Base-by-base conservation (phyloP, 2,329 filamentous ascomycete species). In the Purpureocillium lavendulum region DNA sequence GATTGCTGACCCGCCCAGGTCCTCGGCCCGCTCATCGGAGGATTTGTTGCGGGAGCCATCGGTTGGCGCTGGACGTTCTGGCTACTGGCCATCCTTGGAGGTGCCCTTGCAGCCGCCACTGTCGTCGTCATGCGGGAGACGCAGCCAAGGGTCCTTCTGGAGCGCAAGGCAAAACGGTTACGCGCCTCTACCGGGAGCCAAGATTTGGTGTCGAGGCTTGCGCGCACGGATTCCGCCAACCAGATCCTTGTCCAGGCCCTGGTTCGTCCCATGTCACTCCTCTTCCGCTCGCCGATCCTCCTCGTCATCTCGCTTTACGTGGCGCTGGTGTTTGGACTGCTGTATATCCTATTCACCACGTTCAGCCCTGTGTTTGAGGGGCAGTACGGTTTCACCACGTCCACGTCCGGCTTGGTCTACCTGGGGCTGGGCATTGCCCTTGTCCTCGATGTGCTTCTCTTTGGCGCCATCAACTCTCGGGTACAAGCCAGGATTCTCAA, bases 51-150 rank as follows among this genome's bases (percentile, higher is more conserved):
- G 21, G 21, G 10, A 6, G 21, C 21, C 21, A 26, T 26, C 21
- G 21, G 21, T 26, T 26, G 21, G 21, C 21, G 21, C 21, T 26
- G 21, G 21, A 26, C 21, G 21, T 28, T 26, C 13, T 35, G 33
- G 33, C 18, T 15, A 3, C 18, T 35, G 17, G 33, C 21, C 18
- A 35, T 35, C 4, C 3, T 35, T 12, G n/a, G 7, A 8, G 18
- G 11, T 14, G 17, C 21, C 10, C 18, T 15, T 13, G 21, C 33
- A 11, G 21, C 14, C 7, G 17, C n/a, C 21, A 35, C 33, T 9
- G 9, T 35, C 8, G 33, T n/a, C 21, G 18, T 35, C 13, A 35
- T 35, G 33, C 33, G 33, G 13, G 33, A 35, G n/a, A 35, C 33
- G 7, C 33, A 35, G 8, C 33, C 33, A 12, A 28, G 7, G 12